Base-by-base conservation (phyloP, 2,329 filamentous ascomycete genomes). In the Fusarium palustre region DNA sequence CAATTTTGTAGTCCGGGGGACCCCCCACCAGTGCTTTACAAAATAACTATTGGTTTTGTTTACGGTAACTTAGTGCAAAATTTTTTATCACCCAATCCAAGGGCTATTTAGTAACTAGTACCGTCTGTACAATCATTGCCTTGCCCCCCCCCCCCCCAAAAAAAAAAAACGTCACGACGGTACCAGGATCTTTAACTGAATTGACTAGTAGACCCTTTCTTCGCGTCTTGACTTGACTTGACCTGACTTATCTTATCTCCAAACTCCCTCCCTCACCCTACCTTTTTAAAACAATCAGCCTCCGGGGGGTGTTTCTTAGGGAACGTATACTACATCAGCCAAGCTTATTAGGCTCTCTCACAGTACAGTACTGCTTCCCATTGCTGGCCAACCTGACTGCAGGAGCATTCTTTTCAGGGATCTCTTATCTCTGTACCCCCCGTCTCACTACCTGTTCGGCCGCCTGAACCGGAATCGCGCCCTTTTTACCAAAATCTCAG, bases 391-490 rank as follows among this genome's bases (percentile, higher is more conserved):
- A 49, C n/a, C n/a, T 31, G 36, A 49, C 36, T 25, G 13, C 22
- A n/a, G 16, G 22, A 20, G 36, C 36, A n/a, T 33, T 33, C 46
- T 36, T 22, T 41, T 22, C 57, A 67, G 63, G 64, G 49, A 67
- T 66, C 56, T 48, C 64, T 66, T 66, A 66, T 66, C 64, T 66
- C 46, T 66, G 25, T 31, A 41, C 48, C 48, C 48, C 48, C 34
- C n/a, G 48, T 52, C 48, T 52, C 48, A 41, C 38, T 31, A 36
- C 49, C 28, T 20, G 43, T 43, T 53, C 49, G 20, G 25, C 31
- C 31, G 53, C 30, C 53, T 49, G 42, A 55, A 48, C 28, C 24
- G 53, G 53, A 47, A 55, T 55, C 53, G 53, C 53, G 53, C 42
- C 53, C 53, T 55, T 55, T 55, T 39, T 20, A 18, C 48, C 48